These are phyloP conservation scores for Eimeria acervulina DNA, from an alignment of 169 alveolate genomes.

Conservation along the genomic window DNA sequence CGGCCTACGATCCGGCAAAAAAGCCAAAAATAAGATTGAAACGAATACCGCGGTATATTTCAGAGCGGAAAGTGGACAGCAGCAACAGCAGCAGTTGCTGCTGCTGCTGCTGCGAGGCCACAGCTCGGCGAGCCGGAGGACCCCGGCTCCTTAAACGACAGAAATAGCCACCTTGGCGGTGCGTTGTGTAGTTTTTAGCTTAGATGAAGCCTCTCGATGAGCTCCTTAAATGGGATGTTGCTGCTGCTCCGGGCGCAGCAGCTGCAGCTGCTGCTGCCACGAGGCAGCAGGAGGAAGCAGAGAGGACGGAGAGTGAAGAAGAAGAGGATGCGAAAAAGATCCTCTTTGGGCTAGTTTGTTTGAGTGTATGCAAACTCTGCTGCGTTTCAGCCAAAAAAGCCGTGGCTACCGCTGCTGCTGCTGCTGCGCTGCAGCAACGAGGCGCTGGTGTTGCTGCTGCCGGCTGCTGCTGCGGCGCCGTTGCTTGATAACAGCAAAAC, in stretches of 20 bases:
- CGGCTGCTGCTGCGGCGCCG: constrained; percentile 71
- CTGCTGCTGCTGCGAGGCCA: constrained; percentile 73
- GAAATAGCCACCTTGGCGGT: constrained; percentile 54
- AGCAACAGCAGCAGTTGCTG: constrained; percentile 74
- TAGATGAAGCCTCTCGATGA: constrained; percentile 12
- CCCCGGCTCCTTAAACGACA: constrained; percentile 64
- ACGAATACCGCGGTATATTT: constrained; percentile 50
- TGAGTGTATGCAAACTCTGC: constrained; percentile 69
- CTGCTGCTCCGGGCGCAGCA: constrained; percentile 63
- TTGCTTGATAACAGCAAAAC: constrained; percentile 33
- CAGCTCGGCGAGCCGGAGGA: constrained; percentile 61
- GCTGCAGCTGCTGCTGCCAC: constrained; percentile 77
- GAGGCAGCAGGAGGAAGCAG: constrained; percentile 77
- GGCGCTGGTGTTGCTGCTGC: constrained; percentile 81
- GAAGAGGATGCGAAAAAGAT: constrained; percentile 48
- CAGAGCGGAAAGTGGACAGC: constrained; percentile 51
- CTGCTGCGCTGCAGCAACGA: constrained; percentile 79
- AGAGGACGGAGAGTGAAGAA: constrained; percentile 44
- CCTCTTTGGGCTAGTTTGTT: constrained; percentile 70
- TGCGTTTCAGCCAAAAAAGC: constrained; percentile 79
- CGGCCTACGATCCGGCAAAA: constrained; percentile 10
- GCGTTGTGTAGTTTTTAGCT: constrained; percentile 58
- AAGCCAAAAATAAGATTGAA: constrained; percentile 22
- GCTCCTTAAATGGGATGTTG: constrained; percentile 34
- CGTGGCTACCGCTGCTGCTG: constrained; percentile 71